Percentiles rank a stretch among this genome's conserved stretches.
These are phyloP conservation scores for Penicillium atrosanguineum DNA, from an alignment of 495 filamentous ascomycete species.

Conservation along the genomic window DNA sequence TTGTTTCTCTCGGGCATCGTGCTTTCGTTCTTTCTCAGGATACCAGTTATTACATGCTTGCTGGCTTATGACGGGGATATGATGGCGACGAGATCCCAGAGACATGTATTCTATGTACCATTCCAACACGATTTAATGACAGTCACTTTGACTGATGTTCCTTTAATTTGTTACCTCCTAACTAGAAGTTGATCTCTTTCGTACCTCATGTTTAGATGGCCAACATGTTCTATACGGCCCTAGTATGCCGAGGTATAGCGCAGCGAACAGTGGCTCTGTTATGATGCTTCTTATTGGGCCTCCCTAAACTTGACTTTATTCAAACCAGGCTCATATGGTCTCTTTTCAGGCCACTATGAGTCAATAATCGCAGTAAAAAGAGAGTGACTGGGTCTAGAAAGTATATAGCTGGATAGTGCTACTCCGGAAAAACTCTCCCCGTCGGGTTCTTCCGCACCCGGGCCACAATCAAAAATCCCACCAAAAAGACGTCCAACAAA, in stretches of 20 bases:
- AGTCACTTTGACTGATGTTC: background rate
- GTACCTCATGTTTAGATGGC: background rate
- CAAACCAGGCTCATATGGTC: background rate
- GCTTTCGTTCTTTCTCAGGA: background rate
- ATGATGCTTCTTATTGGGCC: background rate
- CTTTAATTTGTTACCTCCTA: background rate
- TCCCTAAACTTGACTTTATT: too few species aligned
- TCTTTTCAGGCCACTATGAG: background rate
- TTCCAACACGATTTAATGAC: constrained; percentile 17
- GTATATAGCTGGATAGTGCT: background rate
- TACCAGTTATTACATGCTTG: constrained; percentile 2
- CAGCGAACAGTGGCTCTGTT: background rate
- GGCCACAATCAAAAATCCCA: constrained; percentile 46
- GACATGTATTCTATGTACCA: constrained; percentile 33
- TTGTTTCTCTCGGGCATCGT: constrained; percentile 19
- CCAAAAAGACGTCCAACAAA: constrained; percentile 33
- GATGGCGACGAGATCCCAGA: constrained; percentile 22
- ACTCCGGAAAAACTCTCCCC: constrained; percentile 27
- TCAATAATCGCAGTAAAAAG: background rate
- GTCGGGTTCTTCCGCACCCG: constrained; percentile 20
- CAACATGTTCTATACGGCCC: too few species aligned
- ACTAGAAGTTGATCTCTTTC: background rate
- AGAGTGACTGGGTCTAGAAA: too few species aligned
- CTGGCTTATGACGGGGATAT: constrained; percentile 8
- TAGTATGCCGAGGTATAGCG: background rate